A percentile compares a stretch with the other conserved stretches of the same genome.
Conservation (phyloP, 2,329 filamentous ascomycete genomes). For the Botryosphaeria agaves region DNA sequence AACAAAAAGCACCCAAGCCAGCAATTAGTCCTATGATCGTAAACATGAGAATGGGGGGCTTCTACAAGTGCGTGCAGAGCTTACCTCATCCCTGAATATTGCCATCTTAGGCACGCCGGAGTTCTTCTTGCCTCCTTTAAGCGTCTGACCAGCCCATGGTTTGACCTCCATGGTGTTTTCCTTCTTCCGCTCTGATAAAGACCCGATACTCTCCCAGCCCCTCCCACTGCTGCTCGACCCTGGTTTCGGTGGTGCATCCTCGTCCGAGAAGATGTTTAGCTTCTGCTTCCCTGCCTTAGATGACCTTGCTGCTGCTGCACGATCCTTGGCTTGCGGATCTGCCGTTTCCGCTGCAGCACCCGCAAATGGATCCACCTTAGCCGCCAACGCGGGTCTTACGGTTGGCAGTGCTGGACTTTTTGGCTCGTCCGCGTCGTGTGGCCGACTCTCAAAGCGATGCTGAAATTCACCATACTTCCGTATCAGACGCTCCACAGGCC, state of each 20-base stretch:
- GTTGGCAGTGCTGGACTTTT: constrained; percentile 75
- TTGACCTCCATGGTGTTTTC: constrained; percentile 77
- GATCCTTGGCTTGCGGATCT: constrained; percentile 47
- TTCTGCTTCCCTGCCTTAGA: constrained; percentile 48
- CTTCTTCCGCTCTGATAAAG: constrained; percentile 76
- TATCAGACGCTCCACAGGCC: constrained; percentile 61
- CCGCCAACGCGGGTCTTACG: constrained; percentile 64
- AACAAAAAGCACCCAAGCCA: constrained; percentile 37
- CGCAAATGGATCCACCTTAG: constrained; percentile 72
- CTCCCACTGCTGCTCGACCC: constrained; percentile 40
- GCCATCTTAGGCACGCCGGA: constrained; percentile 62
- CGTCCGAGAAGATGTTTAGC: constrained; percentile 78
- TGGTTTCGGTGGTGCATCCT: constrained; percentile 33
- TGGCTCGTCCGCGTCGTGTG: constrained; percentile 43
- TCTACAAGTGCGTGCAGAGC: constrained; percentile 25
- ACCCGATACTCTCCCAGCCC: constrained; percentile 87
- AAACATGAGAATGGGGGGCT: constrained; percentile 48
- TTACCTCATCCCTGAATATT: constrained; percentile 93
- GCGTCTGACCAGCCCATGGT: constrained; percentile 81
- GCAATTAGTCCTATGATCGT: constrained; percentile 92
- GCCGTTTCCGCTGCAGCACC: constrained; percentile 30
- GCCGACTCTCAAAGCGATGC: constrained; percentile 51
- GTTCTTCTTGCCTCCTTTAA: constrained; percentile 76
- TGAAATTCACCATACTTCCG: constrained; percentile 92
- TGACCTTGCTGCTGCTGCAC: constrained; percentile 23